Base-by-base conservation (phyloP, 2,329 filamentous ascomycete species). In the Aspergillus sp. region DNA sequence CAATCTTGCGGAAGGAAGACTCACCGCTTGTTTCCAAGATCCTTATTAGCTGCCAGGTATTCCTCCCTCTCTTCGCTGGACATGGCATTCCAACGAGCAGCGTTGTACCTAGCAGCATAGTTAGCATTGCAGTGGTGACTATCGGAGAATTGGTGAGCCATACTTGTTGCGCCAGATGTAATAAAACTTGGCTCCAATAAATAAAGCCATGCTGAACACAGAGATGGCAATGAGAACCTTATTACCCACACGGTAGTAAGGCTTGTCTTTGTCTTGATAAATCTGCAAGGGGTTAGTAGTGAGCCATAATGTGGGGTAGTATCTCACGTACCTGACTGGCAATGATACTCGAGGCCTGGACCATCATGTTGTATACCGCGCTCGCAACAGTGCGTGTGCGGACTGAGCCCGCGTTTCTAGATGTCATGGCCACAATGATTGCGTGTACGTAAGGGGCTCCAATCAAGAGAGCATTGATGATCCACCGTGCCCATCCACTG, bases 391-490 rank as follows among this genome's bases (percentile, higher is more conserved):
- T 80, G 7, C 78, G 63, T 4, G 78, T 80, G 8, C 76, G 67
- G 17, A 80, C 78, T 0, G 75, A 77, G 0, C 78, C 78, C 1
- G 78, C 75, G 63, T 80, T 80, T 19, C 78, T 67, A 6, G 77
- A 80, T 4, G 77, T 78, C 58, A 80, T 76, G 4, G 78, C 77
- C 32, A 80, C 78, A 30, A 87, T 5, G 15, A 86, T 79, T 2
- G 85, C 84, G 65, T 87, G 85, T 56, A 85, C 82, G 66, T 87
- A 87, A 0, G 85, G 85, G 59, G 82, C 81, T 2, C 84, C 83
- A 10, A 84, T 78, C 32, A 87, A 77, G 41, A 87, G 67, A 1
- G 82, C 82, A 15, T 83, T 76, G 30, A 86, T 70, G 1, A 77
- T 73, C 74, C 81, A 87, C 15, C 83, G 75, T 0, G 72, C 74